phyloP scores from a whole-genome alignment of 108 stramenopile genomes.

The Cyclotella baltica region DNA sequence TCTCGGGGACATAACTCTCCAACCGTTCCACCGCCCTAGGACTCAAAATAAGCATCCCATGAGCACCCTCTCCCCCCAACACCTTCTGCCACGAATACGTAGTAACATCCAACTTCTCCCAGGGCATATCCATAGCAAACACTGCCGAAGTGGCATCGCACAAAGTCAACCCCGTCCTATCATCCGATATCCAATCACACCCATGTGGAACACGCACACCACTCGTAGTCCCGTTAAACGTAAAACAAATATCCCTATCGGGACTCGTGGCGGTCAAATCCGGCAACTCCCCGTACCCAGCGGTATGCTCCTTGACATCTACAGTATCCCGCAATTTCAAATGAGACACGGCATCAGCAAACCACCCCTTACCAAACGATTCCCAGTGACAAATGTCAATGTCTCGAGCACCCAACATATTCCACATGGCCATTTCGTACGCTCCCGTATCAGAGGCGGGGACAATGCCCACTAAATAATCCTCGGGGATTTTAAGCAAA shows the following conservation, averaged over 20 bases:
- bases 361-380: slow-evolving; percentile 99
- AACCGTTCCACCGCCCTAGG: slow-evolving; percentile 98
- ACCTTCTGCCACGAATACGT: slow-evolving; percentile 99
- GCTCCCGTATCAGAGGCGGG: slow-evolving; percentile 99
- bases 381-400: slow-evolving; percentile 99
- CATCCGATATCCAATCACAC: slow-evolving; percentile 93
- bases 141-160: slow-evolving; percentile 99
- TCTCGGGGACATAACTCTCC: slow-evolving; percentile 93
- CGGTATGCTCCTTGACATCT: slow-evolving; percentile 88
- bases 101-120: slow-evolving; percentile 98
- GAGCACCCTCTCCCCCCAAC: slow-evolving; percentile 99
- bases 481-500: slow-evolving; percentile 93
- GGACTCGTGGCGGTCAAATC: slow-evolving; percentile 89
- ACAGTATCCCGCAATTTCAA: slow-evolving; percentile 90
- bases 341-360: slow-evolving; percentile 91
- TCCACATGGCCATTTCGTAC: slow-evolving; percentile 99
- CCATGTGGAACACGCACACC: slow-evolving; percentile 97
- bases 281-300: slow-evolving; percentile 96
- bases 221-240: slow-evolving; percentile 99
- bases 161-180: slow-evolving; percentile 93
- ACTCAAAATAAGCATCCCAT: slow-evolving; percentile 96
- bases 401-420: slow-evolving; percentile 93
- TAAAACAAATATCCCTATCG: slow-evolving; percentile 97
- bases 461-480: slow-evolving; percentile 96
- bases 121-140: slow-evolving; percentile 99